Evolutionary conservation across 768 basidiomycete genomes (phyloP), one percentile per base, ranked within the genome.

Genomic region (Hygrocybe coccinea): DNA sequence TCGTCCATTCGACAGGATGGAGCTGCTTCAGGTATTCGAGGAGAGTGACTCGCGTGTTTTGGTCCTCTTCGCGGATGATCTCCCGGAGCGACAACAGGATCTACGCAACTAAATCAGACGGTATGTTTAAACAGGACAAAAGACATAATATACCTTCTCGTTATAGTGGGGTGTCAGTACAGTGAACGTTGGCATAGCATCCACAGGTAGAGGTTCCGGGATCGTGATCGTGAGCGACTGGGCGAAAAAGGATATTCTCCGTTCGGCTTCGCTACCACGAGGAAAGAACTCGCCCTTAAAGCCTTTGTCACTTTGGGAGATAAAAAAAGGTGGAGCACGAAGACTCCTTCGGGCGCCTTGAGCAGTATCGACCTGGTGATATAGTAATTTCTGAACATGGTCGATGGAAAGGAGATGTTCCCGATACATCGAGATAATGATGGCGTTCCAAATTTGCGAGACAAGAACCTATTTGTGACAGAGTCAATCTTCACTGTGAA

Each of bases 161-260:
- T 89, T 97, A 70, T 99, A 99, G 72, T 99, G 97, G 12, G 97
- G 97, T 0, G 94, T 97, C 53, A 99, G 76, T 21, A 99, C 95
- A 44, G 97, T 98, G 78, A 99, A 99, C 0, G 95, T 97, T 2
- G 97, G 97, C 97, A 99, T 98, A n/a, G 94, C 91, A 69, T 98
- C 95, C 41, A 99, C 92, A 12, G 95, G 93, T 34, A 98, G 73
- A 7, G 97, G 89, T 62, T 91, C 87, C 17, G 95, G 97, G 50
- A 98, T 84, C 47, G 86, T 79, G n/a, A 94, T 97, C 5, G 97
- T 98, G 62, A 99, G 79, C 4, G 92, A 95, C 71, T 97, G 95
- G 24, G 97, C 93, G 68, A 98, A 98, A 84, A 98, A 99, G 17
- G 95, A 97, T 64, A 99, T 97, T 50, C 97, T 83, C 49, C 97